These are phyloP conservation scores for Calophaca sinica DNA, from an alignment of 306 rosid genomes.

Conservation along the genomic window DNA sequence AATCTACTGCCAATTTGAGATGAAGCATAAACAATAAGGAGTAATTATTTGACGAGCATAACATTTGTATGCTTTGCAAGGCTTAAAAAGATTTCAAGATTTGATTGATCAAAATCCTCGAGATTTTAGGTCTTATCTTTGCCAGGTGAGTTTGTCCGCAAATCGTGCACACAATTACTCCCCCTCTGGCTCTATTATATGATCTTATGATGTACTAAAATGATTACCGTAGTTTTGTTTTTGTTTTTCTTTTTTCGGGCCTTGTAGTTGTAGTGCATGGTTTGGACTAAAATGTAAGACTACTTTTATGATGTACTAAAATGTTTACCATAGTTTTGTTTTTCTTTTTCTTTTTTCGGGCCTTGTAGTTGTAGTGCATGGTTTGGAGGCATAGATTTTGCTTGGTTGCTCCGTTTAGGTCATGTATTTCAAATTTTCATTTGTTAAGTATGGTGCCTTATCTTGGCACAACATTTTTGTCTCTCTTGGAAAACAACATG, in stretches of 20 bases:
- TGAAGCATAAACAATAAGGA: not conserved
- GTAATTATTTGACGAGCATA: slow-evolving; percentile 38
- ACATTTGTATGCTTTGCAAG: slow-evolving; percentile 52
- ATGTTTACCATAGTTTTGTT: slow-evolving; percentile 1
- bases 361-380: not conserved
- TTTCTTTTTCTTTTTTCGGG: no score
- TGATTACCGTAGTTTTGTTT: no score
- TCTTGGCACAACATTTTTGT: no score
- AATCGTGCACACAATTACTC: slow-evolving; percentile 13
- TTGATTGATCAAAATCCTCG: slow-evolving; percentile 76
- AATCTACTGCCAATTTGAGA: slow-evolving; percentile 1
- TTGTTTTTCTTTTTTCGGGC: no score
- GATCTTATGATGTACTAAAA: no score
- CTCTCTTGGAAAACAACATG: no score
- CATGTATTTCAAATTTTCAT: not conserved
- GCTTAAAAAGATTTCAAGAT: slow-evolving; percentile 70
- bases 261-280: no score
- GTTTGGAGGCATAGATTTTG: not conserved
- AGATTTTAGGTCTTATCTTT: slow-evolving; percentile 94
- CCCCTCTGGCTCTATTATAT: not conserved
- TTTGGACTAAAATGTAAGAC: slow-evolving; percentile 21
- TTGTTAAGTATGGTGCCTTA: no score
- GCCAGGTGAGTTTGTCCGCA: slow-evolving; percentile 67
- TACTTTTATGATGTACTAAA: slow-evolving; percentile 20
- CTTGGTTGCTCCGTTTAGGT: not conserved